Conservation (phyloP, 2,329 filamentous ascomycete species). For the Curvularia sp. region DNA sequence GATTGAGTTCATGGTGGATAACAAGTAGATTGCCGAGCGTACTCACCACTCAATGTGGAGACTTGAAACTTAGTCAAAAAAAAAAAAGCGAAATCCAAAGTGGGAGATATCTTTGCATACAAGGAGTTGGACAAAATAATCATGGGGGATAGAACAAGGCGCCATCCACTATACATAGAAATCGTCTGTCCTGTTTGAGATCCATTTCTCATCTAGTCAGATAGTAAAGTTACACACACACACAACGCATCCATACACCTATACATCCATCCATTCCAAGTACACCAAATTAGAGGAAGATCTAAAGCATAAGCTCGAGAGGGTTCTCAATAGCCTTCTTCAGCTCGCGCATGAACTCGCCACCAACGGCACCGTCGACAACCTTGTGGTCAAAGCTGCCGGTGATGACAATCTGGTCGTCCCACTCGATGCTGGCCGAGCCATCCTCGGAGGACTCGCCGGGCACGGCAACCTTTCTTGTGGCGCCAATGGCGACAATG, state of each 20-base stretch:
- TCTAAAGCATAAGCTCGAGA: constrained; percentile 86
- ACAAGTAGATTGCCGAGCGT: neutral
- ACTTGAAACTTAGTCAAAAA: neutral
- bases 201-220: constrained; percentile 21
- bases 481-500: constrained; percentile 93
- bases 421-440: constrained; percentile 77
- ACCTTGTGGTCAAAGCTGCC: constrained; percentile 99
- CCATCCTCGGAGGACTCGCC: constrained; percentile 80
- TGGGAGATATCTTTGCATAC: constrained; percentile 27
- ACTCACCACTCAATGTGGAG: neutral
- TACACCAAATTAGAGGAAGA: constrained; percentile 21
- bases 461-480: constrained; percentile 92
- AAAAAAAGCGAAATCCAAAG: constrained; percentile 3
- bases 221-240: constrained; percentile 35
- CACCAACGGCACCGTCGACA: constrained; percentile 93
- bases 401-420: constrained; percentile 95
- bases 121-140: constrained; percentile 14
- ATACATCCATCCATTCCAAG: constrained; percentile 9
- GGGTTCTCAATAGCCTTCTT: constrained; percentile 99
- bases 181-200: constrained; percentile 20
- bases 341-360: constrained; percentile 94
- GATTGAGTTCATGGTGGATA: neutral
- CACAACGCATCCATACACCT: neutral
- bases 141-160: constrained; percentile 26
- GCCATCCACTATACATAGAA: constrained; percentile 45